A percentile compares a stretch with the other conserved stretches of the same genome.
phyloP scores from a whole-genome alignment of 495 filamentous ascomycete species.

The Emericellopsis terricola region DNA sequence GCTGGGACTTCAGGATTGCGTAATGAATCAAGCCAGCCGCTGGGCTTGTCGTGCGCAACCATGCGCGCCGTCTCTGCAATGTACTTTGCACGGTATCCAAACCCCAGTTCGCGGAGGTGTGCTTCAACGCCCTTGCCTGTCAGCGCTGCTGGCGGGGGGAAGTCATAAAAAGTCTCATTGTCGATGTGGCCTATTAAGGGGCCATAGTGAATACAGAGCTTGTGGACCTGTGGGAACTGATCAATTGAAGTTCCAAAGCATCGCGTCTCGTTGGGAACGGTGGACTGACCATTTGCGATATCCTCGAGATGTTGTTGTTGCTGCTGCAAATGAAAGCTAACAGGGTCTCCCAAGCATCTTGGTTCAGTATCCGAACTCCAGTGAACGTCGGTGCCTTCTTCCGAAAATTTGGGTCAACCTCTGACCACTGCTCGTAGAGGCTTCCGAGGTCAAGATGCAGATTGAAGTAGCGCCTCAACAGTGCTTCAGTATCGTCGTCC shows the following conservation, averaged over 20 bases:
- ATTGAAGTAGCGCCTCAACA: slow-evolving; percentile 70
- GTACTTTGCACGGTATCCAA: slow-evolving; percentile 90
- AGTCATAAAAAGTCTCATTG: slow-evolving; percentile 64
- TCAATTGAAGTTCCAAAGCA: too few species aligned
- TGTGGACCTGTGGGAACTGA: slow-evolving; percentile 63
- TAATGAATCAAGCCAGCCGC: slow-evolving; percentile 60
- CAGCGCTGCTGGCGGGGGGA: slow-evolving; percentile 58
- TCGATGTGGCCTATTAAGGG: slow-evolving; percentile 53
- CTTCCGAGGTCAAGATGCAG: slow-evolving; percentile 50
- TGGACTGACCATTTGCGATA: slow-evolving; percentile 64
- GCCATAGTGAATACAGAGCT: slow-evolving; percentile 76
- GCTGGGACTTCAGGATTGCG: slow-evolving; percentile 58
- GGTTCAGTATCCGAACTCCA: slow-evolving; percentile 83
- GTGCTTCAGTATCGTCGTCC: slow-evolving; percentile 42
- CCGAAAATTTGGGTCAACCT: slow-evolving; percentile 74
- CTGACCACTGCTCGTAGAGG: slow-evolving; percentile 79
- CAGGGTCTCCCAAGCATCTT: slow-evolving; percentile 92
- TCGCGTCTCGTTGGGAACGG: not conserved
- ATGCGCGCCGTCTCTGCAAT: slow-evolving; percentile 70
- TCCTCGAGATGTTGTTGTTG: slow-evolving; percentile 94
- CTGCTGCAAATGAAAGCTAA: slow-evolving; percentile 94
- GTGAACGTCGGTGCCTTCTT: slow-evolving; percentile 74
- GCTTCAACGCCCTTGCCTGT: slow-evolving; percentile 50
- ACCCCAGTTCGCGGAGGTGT: slow-evolving; percentile 66
- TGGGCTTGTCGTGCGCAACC: slow-evolving; percentile 41